phyloP scores from a whole-genome alignment of 345 rosid genomes.

The Boechera divaricarpa region DNA sequence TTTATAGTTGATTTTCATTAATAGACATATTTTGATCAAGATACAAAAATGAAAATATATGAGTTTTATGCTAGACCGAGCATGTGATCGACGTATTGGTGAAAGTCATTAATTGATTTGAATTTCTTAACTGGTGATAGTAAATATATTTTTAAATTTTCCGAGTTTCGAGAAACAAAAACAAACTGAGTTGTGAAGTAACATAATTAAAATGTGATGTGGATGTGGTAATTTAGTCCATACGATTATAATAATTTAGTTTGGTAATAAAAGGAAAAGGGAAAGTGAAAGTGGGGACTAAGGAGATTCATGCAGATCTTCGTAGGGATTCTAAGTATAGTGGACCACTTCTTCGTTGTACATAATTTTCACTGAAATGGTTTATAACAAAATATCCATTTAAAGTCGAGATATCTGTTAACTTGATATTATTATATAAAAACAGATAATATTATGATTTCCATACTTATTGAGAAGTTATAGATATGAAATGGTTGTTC shows the following conservation, averaged over 20 bases:
- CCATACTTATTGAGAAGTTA: not conserved
- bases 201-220: constrained; percentile 31
- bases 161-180: constrained; percentile 5
- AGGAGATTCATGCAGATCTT: constrained; percentile 44
- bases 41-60: not conserved
- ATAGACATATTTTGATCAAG: not conserved
- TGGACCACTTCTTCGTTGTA: constrained; percentile 40
- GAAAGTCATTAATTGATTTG: not conserved
- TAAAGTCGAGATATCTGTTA: not conserved
- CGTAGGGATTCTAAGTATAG: constrained; percentile 34
- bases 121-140: constrained; percentile 10
- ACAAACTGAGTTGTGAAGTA: constrained; percentile 14
- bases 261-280: constrained; percentile 39
- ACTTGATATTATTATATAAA: not conserved
- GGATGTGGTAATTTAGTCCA: constrained; percentile 14
- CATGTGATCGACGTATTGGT: constrained; percentile 21
- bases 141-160: not conserved
- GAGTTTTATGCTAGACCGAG: constrained; percentile 24
- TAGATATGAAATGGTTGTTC: not conserved
- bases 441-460: constrained; percentile 5
- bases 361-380: constrained; percentile 32
- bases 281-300: constrained; percentile 43
- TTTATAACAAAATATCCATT: constrained; percentile 20
- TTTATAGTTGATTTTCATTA: not conserved
- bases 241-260: constrained; percentile 29